Evolutionary conservation across 768 basidiomycete species (phyloP).

Genomic region (Porpolomopsis calyptriformis): DNA sequence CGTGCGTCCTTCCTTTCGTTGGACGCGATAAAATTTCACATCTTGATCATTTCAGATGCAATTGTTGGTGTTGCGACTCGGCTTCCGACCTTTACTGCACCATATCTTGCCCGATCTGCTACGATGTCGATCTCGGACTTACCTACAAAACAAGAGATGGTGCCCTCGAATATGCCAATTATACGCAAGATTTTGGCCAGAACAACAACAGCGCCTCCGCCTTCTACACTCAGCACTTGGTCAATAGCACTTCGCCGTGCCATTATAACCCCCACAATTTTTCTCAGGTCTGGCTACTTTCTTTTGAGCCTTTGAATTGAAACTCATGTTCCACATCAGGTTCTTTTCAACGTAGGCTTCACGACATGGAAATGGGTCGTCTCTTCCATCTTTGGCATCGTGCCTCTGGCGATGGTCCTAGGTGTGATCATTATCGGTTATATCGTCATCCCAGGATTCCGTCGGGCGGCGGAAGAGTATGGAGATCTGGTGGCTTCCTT

Average conservation of each 20-base stretch:
- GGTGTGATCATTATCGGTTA: neutral
- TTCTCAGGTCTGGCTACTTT: constrained; percentile 4
- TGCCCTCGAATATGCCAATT: constrained; percentile 2
- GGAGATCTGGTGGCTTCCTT: no score
- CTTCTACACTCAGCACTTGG: constrained; percentile 8
- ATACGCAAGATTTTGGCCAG: constrained; percentile 11
- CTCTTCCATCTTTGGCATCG: constrained; percentile 12
- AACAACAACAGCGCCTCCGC: constrained; percentile 4
- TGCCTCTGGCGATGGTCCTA: constrained; percentile 3
- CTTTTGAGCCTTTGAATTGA: neutral
- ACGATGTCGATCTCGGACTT: constrained; percentile 8
- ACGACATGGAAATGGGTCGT: constrained; percentile 15
- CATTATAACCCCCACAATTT: constrained; percentile 11
- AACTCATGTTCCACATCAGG: neutral
- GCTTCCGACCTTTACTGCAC: constrained; percentile 7
- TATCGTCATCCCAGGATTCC: no score
- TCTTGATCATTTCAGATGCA: no score
- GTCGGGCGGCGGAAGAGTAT: no score
- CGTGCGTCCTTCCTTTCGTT: no score
- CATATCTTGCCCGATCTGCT: constrained; percentile 12
- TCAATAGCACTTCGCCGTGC: constrained; percentile 11
- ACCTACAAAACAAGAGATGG: constrained; percentile 2
- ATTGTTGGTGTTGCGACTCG: constrained; percentile 8
- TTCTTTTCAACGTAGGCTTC: constrained; percentile 10
- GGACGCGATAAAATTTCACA: no score